phyloP scores from a whole-genome alignment of 805 yeast genomes.

The Isabelozyma pseudorhagii region DNA sequence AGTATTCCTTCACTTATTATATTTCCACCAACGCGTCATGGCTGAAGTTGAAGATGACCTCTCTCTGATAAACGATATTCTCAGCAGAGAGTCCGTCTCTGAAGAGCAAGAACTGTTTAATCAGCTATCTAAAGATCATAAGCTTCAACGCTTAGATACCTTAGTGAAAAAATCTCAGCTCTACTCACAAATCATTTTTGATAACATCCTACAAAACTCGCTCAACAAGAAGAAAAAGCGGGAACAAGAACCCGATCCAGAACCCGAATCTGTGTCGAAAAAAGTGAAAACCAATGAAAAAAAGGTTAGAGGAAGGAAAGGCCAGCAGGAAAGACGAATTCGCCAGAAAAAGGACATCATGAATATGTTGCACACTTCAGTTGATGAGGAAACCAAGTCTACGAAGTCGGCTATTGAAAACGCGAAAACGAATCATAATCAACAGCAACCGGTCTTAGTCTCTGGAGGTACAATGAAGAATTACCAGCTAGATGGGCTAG shows the following conservation, averaged over 20 bases:
- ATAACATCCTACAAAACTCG: slow-evolving; percentile 60
- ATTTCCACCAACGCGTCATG: slow-evolving; percentile 1
- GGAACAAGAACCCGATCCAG: slow-evolving; percentile 5
- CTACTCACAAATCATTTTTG: slow-evolving; percentile 82
- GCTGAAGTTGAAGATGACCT: slow-evolving; percentile 4
- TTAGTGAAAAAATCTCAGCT: slow-evolving; percentile 86
- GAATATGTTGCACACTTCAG: slow-evolving; percentile 13
- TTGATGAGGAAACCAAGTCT: slow-evolving; percentile 13
- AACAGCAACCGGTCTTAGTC: slow-evolving; percentile 29
- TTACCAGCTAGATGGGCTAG: slow-evolving; percentile 86
- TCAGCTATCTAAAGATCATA: slow-evolving; percentile 48
- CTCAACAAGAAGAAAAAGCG: slow-evolving; percentile 20
- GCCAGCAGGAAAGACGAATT: slow-evolving; percentile 5
- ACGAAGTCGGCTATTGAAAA: slow-evolving; percentile 21
- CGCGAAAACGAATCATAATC: slow-evolving; percentile 20
- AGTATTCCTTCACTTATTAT: not conserved
- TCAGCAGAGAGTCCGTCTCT: slow-evolving; percentile 4
- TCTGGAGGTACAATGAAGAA: slow-evolving; percentile 62
- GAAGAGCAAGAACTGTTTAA: slow-evolving; percentile 42
- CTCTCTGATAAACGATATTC: not conserved
- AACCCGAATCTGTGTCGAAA: slow-evolving; percentile 18
- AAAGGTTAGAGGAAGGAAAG: slow-evolving; percentile 3
- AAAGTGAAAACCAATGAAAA: slow-evolving; percentile 8
- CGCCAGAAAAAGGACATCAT: slow-evolving; percentile 10
- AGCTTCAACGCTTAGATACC: slow-evolving; percentile 63